Evolutionary conservation across 306 rosid genomes (phyloP).

Genomic region (Pueraria montana): DNA sequence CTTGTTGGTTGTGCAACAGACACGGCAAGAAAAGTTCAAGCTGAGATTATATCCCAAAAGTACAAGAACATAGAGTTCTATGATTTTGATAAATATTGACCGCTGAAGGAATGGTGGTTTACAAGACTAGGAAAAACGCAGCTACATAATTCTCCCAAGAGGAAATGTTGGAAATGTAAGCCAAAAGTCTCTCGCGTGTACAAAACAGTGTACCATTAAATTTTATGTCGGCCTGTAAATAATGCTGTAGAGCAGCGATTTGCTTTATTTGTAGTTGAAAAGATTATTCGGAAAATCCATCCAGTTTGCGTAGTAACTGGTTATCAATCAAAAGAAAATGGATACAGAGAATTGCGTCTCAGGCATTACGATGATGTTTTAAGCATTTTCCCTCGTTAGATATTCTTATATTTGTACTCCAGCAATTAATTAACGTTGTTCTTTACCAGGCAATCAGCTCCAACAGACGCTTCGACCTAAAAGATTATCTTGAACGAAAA

Average conservation of each 20-base stretch:
- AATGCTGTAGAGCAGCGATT: conserved; percentile 42
- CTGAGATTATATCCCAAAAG: conserved; percentile 93
- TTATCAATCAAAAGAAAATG: conserved; percentile 12
- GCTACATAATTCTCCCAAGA: neutral
- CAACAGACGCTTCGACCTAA: neutral
- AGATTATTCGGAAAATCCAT: conserved; percentile 3
- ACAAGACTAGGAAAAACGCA: conserved; percentile 29
- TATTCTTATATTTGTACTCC: neutral
- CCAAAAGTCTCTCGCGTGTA: neutral
- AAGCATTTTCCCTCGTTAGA: neutral
- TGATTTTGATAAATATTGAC: conserved; percentile 75
- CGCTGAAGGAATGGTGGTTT: conserved; percentile 39
- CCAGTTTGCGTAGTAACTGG: neutral
- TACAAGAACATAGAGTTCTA: conserved; percentile 95
- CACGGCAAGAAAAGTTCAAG: conserved; percentile 96
- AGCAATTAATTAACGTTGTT: neutral
- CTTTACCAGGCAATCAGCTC: neutral
- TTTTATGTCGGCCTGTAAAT: conserved; percentile 56
- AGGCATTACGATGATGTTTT: neutral
- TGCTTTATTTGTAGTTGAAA: conserved; percentile 3
- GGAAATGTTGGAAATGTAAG: neutral
- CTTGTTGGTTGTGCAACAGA: conserved; percentile 97
- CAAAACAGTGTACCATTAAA: neutral
- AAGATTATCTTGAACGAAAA: neutral
- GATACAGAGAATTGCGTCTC: neutral